Evolutionary conservation across 2,329 filamentous ascomycete genomes (phyloP), one percentile per base, ranked within the genome.

Genomic region (Gnomoniopsis sp.): DNA sequence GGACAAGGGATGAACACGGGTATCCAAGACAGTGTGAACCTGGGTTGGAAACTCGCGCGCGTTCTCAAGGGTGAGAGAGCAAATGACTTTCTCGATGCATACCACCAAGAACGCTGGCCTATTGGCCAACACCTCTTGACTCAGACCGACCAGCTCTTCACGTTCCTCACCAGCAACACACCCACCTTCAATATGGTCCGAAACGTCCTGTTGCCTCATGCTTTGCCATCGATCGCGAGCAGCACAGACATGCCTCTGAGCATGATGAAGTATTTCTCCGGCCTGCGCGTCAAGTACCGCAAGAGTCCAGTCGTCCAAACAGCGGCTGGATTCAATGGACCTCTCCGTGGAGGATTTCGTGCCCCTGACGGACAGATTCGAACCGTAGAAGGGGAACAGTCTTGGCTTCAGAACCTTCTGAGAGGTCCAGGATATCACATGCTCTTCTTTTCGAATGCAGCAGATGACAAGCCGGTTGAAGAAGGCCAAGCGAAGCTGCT

Each of bases 1-100:
- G 83, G 80, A 0, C 82, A 84, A 64, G 83, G 82, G 1, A 80
- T 85, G 78, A 84, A 85, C 65, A 79, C 79, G 0, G 80, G 81
- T 0, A 75, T 85, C 30, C 78, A 79, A 43, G 81, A 84, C 59
- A 76, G 79, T 0, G 71, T 79, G 43, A 83, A 84, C 58, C 70
- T 85, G 0, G 77, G 76, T 22, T 84, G 81, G 80, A 84, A 84
- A 62, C 69, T 84, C 17, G 53, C 53, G 10, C 26, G 26, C 33
- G 53, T 56, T 17, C 44, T 56, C 47, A 22, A 36, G 15, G 53
- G 53, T 17, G 43, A 56, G n/a, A 26, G n/a, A 33, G 26, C 43
- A 12, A 67, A 75, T 11, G 63, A 69, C 0, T 69, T 84, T 1
- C 70, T 85, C 0, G 70, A 79, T 51, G 77, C 72, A 14, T 83